phyloP scores from a whole-genome alignment of 2,329 filamentous ascomycete genomes.

The Ophiostoma quercus region DNA sequence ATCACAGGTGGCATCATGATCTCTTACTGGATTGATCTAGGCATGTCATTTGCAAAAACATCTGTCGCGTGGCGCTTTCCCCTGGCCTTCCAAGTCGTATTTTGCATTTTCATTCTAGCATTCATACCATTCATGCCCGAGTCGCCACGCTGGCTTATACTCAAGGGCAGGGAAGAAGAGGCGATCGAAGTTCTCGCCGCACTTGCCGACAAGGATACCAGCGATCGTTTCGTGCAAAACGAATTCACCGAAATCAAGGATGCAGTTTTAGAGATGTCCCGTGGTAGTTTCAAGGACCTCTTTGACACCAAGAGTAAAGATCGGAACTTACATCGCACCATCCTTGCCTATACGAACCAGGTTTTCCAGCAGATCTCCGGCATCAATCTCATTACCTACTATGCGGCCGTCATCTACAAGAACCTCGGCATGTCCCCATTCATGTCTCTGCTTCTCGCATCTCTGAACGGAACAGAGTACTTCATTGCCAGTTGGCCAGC shows the following conservation, averaged over 20 bases:
- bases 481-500: conserved; percentile 26
- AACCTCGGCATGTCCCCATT: conserved; percentile 26
- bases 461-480: conserved; percentile 28
- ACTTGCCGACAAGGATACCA: conserved; percentile 37
- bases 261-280: conserved; percentile 56
- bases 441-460: conserved; percentile 27
- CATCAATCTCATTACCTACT: conserved; percentile 29
- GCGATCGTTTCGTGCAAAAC: conserved; percentile 50
- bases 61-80: conserved; percentile 57
- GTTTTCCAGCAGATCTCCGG: conserved; percentile 42
- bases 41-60: conserved; percentile 48
- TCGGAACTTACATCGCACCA: conserved; percentile 28
- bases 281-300: conserved; percentile 27
- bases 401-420: conserved; percentile 28
- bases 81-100: conserved; percentile 53
- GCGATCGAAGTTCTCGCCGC: conserved; percentile 42
- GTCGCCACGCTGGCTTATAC: conserved; percentile 44
- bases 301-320: conserved; percentile 27
- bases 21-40: conserved; percentile 57
- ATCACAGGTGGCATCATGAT: conserved; percentile 55
- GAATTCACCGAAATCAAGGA: conserved; percentile 52
- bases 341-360: conserved; percentile 28
- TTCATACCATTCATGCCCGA: conserved; percentile 52
- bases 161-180: conserved; percentile 42
- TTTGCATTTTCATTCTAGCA: conserved; percentile 53